Evolutionary conservation across 129 eudicot species (phyloP).

Genomic region (Centrapalus pauciflorus): DNA sequence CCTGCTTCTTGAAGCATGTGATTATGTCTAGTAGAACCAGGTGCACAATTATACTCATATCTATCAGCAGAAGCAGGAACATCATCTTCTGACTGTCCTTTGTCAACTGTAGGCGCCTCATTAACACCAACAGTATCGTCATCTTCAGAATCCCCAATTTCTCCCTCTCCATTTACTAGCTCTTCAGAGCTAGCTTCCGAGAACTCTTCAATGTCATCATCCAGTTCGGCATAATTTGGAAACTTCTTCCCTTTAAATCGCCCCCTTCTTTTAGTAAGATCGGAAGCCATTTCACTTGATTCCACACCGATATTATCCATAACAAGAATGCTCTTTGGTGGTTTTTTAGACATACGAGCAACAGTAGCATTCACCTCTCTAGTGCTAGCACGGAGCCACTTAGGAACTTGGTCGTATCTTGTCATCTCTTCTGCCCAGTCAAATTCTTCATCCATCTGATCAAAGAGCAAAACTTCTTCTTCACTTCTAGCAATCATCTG

Average conservation of each 20-base stretch:
- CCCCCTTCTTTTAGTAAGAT: conserved; percentile 49
- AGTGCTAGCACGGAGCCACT: conserved; percentile 79
- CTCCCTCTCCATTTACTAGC: conserved; percentile 50
- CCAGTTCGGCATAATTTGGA: conserved; percentile 77
- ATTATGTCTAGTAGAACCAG: conserved; percentile 31
- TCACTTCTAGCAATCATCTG: conserved; percentile 98
- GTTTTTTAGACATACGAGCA: conserved; percentile 61
- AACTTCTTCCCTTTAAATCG: conserved; percentile 60
- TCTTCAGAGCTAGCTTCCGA: conserved; percentile 87
- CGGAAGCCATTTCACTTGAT: conserved; percentile 40
- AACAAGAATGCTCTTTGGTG: conserved; percentile 34
- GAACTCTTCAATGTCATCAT: conserved; percentile 71
- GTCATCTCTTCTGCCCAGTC: conserved; percentile 95
- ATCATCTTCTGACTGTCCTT: conserved; percentile 60
- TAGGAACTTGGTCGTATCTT: conserved; percentile 73
- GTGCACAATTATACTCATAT: conserved; percentile 37
- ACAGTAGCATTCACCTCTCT: conserved; percentile 59
- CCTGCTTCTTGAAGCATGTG: conserved; percentile 54
- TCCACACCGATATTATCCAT: conserved; percentile 40
- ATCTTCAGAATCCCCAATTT: conserved; percentile 73
- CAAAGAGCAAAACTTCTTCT: conserved; percentile 89
- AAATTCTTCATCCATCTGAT: conserved; percentile 95
- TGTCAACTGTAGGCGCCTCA: conserved; percentile 35
- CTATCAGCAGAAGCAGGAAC: conserved; percentile 39
- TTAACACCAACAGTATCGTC: conserved; percentile 44